phyloP scores from a whole-genome alignment of 495 filamentous ascomycete species.

The Trichoderma asperelloides region DNA sequence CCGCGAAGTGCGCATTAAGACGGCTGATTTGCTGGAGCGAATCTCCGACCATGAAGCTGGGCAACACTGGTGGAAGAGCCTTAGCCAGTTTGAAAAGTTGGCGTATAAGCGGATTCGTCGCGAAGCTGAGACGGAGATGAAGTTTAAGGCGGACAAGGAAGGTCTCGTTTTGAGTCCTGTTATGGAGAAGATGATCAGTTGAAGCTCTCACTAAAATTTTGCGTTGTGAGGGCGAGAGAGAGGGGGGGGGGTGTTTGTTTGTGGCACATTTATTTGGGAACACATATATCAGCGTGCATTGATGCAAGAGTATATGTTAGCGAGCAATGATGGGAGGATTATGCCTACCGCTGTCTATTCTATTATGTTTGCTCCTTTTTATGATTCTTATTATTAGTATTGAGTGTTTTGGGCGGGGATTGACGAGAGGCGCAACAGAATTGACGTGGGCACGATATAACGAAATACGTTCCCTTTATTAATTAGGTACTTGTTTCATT shows the following conservation, averaged over 20 bases:
- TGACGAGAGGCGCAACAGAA: neutral
- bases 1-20: slow-evolving; percentile 63
- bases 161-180: slow-evolving; percentile 15
- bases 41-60: slow-evolving; percentile 83
- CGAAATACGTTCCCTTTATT: neutral
- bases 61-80: slow-evolving; percentile 79
- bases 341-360: too few species aligned
- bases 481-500: neutral
- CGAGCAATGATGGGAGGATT: neutral
- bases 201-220: neutral
- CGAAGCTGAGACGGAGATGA: slow-evolving; percentile 46
- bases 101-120: slow-evolving; percentile 60
- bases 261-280: neutral
- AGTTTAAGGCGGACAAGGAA: slow-evolving; percentile 23
- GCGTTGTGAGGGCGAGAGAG: neutral
- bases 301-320: neutral
- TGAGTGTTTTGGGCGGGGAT: neutral
- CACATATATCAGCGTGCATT: neutral
- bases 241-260: neutral
- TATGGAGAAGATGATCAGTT: slow-evolving; percentile 23
- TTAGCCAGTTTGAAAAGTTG: slow-evolving; percentile 83
- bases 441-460: neutral
- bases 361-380: neutral
- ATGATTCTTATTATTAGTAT: neutral
- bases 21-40: slow-evolving; percentile 71